A percentile compares a stretch with the other conserved stretches of the same genome.
phyloP scores from a whole-genome alignment of 2,329 filamentous ascomycete species.

The Alternaria ethzedia region DNA sequence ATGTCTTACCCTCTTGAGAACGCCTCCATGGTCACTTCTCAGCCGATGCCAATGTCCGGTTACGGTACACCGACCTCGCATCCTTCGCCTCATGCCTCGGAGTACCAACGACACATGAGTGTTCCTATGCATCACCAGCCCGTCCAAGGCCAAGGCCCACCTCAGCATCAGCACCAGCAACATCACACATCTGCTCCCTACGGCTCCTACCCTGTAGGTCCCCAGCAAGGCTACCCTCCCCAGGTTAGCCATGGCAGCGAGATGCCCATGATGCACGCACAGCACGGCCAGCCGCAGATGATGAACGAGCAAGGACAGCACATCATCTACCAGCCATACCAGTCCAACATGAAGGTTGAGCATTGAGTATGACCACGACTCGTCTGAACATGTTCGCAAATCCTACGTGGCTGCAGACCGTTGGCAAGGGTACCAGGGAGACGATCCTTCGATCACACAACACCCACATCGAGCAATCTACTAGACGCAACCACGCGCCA shows the following conservation, averaged over 20 bases:
- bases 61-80: conserved; percentile 48
- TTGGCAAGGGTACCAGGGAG: conserved; percentile 7
- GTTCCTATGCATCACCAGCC: conserved; percentile 44
- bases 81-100: conserved; percentile 44
- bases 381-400: conserved; percentile 8
- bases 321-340: conserved; percentile 47
- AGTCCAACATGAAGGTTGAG: conserved; percentile 51
- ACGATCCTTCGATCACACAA: conserved; percentile 1
- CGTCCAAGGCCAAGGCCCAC: conserved; percentile 31
- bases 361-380: conserved; percentile 29
- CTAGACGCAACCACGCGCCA: background rate
- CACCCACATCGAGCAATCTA: conserved; percentile 4
- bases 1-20: conserved; percentile 51
- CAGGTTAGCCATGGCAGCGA: conserved; percentile 44
- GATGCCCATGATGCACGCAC: conserved; percentile 47
- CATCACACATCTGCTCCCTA: conserved; percentile 38
- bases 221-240: conserved; percentile 43
- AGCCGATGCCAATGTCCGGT: conserved; percentile 47
- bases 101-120: conserved; percentile 48
- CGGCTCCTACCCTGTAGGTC: conserved; percentile 32
- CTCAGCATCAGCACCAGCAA: conserved; percentile 35
- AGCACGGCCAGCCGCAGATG: conserved; percentile 45
- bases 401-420: conserved; percentile 12
- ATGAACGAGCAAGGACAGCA: conserved; percentile 48
- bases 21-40: conserved; percentile 43